These are phyloP conservation scores for Zygotorulaspora danielsina DNA, from an alignment of 805 yeast genomes.

Conservation along the genomic window DNA sequence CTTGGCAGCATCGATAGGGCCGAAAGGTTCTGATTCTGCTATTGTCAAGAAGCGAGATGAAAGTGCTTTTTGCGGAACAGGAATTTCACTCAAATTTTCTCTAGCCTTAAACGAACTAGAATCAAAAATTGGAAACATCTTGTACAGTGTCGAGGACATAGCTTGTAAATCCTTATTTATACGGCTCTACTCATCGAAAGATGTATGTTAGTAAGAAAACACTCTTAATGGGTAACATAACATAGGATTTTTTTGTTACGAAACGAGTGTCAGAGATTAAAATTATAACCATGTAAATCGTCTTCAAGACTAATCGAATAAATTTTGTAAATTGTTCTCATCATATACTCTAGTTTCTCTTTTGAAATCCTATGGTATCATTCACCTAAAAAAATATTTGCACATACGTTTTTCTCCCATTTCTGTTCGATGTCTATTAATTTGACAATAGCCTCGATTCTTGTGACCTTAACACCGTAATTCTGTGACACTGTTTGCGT, in stretches of 20 bases:
- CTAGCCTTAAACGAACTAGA: constrained; percentile 35
- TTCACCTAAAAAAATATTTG: constrained; percentile 1
- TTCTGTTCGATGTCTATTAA: constrained; percentile 61
- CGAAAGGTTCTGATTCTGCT: constrained; percentile 93
- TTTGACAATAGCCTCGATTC: constrained; percentile 83
- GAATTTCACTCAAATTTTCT: constrained; percentile 91
- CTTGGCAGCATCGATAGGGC: constrained; percentile 91
- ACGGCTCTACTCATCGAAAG: constrained; percentile 36
- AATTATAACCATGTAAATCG: constrained; percentile 51
- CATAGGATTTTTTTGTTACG: background rate
- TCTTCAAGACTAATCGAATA: constrained; percentile 80
- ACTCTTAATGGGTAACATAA: background rate
- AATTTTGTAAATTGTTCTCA: constrained; percentile 42
- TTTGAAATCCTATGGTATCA: background rate
- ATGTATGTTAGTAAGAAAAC: constrained; percentile 2
- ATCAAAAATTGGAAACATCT: constrained; percentile 74
- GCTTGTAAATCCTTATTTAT: constrained; percentile 52
- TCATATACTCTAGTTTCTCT: constrained; percentile 30
- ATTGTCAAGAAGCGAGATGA: constrained; percentile 80
- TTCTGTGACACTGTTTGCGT: constrained; percentile 72
- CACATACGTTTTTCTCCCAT: constrained; percentile 59
- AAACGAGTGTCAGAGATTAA: constrained; percentile 21
- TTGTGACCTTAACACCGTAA: constrained; percentile 74
- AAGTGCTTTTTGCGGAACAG: constrained; percentile 77
- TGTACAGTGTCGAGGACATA: constrained; percentile 61